A percentile compares a stretch with the other conserved stretches of the same genome.
Conservation (phyloP, 2,329 filamentous ascomycete species). For the Fusarium sp. region DNA sequence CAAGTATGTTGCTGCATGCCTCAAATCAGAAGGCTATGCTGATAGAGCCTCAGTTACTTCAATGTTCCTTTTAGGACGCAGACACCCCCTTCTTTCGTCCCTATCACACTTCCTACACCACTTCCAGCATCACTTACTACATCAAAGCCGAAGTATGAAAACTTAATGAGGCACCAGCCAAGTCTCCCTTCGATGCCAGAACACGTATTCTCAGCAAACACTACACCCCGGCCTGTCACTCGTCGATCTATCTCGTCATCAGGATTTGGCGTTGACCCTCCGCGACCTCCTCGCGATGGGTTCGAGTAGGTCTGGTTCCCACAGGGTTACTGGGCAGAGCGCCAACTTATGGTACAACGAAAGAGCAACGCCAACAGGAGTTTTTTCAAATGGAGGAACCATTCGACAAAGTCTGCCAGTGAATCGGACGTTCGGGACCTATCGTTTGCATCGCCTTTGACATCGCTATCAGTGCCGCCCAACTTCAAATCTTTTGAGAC, state of each 20-base stretch:
- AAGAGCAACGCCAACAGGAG: conserved; percentile 54
- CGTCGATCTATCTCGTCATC: conserved; percentile 20
- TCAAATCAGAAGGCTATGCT: not conserved
- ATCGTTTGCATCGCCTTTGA: conserved; percentile 46
- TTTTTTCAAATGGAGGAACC: conserved; percentile 60
- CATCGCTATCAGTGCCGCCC: conserved; percentile 38
- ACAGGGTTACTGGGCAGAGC: conserved; percentile 74
- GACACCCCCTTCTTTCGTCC: conserved; percentile 35
- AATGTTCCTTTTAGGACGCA: conserved; percentile 45
- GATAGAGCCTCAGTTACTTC: conserved; percentile 51
- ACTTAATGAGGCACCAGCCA: conserved; percentile 36
- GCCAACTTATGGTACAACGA: conserved; percentile 54
- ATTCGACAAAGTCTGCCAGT: conserved; percentile 56
- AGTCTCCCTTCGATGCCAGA: conserved; percentile 35
- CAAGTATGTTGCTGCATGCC: conserved; percentile 37
- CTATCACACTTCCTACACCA: conserved; percentile 10
- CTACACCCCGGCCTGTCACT: conserved; percentile 11
- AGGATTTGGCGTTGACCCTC: conserved; percentile 63
- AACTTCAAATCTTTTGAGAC: conserved; percentile 31
- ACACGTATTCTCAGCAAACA: conserved; percentile 14
- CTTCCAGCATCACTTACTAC: conserved; percentile 11
- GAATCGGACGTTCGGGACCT: conserved; percentile 49
- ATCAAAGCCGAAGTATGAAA: conserved; percentile 22
- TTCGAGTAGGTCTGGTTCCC: conserved; percentile 76
- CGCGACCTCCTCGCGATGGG: conserved; percentile 67